Evolutionary conservation across 768 basidiomycete genomes (phyloP), one percentile per base, ranked within the genome.

Genomic region (Xanthoconium purpureum): DNA sequence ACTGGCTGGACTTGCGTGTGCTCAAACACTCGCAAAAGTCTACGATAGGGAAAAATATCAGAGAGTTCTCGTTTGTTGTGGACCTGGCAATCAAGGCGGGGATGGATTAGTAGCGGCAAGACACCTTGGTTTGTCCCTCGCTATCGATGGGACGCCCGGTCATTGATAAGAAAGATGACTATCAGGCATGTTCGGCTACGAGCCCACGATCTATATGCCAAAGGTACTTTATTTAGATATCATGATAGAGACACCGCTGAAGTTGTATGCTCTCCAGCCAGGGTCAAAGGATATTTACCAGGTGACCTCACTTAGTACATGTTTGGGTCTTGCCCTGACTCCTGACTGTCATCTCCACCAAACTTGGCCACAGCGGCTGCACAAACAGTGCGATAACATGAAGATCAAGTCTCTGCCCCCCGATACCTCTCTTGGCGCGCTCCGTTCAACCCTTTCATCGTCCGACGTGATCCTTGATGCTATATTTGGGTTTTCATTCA

Each of bases 401-500:
- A 74, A 82, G 43, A 96, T 99, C 63, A 82, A 81, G 4, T 84
- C 88, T 5, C 67, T 96, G 29, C 75, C 80, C 3, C 76, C 80
- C 9, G 76, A 80, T 5, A 73, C 69, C 38, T 79, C 81, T 20
- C 62, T 71, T 15, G 75, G 78, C 18, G 62, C 76, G 35, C 78
- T 90, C 18, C 69, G 73, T 46, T 67, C 74, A 42, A 80, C 81
- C 7, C 77, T 89, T 37, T 65, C 75, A 8, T 76, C 80, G 32
- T 82, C 84, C 5, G 91, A 97, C 70, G 85, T 97, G 42, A 81
- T 98, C 18, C 78, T 99, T 52, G 97, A 99, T 67, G 93, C 95
- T 6, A 89, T 99, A 55, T 99, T 99, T 64, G 97, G 96, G 6
- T 98, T 99, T 76, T 98, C 95, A 1, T 99, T 98, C 82, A 80